A percentile compares a stretch with the other conserved stretches of the same genome.
These are phyloP conservation scores for Hortiboletus campestris DNA, from an alignment of 768 basidiomycete genomes.

Conservation along the genomic window DNA sequence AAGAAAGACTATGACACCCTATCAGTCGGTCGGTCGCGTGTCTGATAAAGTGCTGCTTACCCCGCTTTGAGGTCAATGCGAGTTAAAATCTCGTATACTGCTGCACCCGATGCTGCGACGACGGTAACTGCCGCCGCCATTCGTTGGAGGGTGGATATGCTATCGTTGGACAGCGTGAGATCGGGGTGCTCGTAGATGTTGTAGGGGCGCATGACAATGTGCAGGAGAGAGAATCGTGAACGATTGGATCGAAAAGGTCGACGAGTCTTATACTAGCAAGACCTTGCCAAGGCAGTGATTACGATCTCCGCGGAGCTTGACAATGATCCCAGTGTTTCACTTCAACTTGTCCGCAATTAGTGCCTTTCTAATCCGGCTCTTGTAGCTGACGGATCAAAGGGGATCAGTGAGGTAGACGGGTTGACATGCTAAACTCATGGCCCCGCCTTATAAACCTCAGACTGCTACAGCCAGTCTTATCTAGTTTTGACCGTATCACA, in stretches of 20 bases:
- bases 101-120: slow-evolving; percentile 34
- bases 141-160: slow-evolving; percentile 21
- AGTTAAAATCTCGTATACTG: slow-evolving; percentile 29
- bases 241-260: not conserved
- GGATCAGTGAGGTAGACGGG: not conserved
- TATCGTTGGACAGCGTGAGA: slow-evolving; percentile 27
- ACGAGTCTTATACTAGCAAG: slow-evolving; percentile 3
- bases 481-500: too few species aligned
- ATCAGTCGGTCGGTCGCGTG: not conserved
- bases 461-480: not conserved
- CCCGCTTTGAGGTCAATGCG: slow-evolving; percentile 14
- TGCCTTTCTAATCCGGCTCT: not conserved
- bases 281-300: not conserved
- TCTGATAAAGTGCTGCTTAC: slow-evolving; percentile 6
- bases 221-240: not conserved
- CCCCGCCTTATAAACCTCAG: not conserved
- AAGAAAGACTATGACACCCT: slow-evolving; percentile 7
- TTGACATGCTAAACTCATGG: too few species aligned
- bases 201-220: slow-evolving; percentile 30
- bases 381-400: not conserved
- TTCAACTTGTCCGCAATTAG: not conserved
- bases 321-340: slow-evolving; percentile 13
- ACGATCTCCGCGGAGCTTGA: slow-evolving; percentile 9
- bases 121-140: slow-evolving; percentile 29
- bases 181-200: slow-evolving; percentile 35